A percentile compares a stretch with the other conserved stretches of the same genome.
These are phyloP conservation scores for Achaetomiella virescens DNA, from an alignment of 495 filamentous ascomycete genomes.

Conservation along the genomic window DNA sequence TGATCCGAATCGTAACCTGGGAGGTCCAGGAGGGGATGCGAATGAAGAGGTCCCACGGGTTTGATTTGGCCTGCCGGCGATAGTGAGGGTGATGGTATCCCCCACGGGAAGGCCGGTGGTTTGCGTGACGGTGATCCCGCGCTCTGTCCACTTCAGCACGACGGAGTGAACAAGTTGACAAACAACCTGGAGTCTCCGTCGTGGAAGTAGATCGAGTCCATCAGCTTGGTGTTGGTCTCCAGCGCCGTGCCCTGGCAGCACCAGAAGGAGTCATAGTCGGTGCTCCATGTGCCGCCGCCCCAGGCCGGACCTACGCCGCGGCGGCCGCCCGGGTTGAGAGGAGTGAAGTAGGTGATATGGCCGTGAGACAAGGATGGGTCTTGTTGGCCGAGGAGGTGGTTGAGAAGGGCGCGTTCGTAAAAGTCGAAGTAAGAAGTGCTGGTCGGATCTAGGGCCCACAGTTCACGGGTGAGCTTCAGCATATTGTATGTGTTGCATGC, in stretches of 20 bases:
- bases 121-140: conserved; percentile 24
- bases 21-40: conserved; percentile 30
- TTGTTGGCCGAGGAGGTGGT: conserved; percentile 34
- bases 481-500: conserved; percentile 39
- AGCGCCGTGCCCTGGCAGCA: conserved; percentile 21
- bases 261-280: conserved; percentile 22
- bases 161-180: conserved; percentile 34
- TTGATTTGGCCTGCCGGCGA: conserved; percentile 14
- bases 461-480: conserved; percentile 37
- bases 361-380: conserved; percentile 29
- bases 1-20: conserved; percentile 24
- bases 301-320: conserved; percentile 21
- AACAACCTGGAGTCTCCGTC: conserved; percentile 19
- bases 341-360: conserved; percentile 36
- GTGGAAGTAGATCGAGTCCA: conserved; percentile 19
- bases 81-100: conserved; percentile 24
- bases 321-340: conserved; percentile 29
- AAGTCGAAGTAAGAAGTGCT: conserved; percentile 35
- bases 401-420: conserved; percentile 35
- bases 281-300: conserved; percentile 23
- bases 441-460: conserved; percentile 25
- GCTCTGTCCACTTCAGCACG: conserved; percentile 28
- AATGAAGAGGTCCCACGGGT: conserved; percentile 21
- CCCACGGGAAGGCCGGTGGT: conserved; percentile 23
- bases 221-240: conserved; percentile 22